phyloP scores from a whole-genome alignment of 306 rosid genomes.

The Oxytropis ochrocephala region DNA sequence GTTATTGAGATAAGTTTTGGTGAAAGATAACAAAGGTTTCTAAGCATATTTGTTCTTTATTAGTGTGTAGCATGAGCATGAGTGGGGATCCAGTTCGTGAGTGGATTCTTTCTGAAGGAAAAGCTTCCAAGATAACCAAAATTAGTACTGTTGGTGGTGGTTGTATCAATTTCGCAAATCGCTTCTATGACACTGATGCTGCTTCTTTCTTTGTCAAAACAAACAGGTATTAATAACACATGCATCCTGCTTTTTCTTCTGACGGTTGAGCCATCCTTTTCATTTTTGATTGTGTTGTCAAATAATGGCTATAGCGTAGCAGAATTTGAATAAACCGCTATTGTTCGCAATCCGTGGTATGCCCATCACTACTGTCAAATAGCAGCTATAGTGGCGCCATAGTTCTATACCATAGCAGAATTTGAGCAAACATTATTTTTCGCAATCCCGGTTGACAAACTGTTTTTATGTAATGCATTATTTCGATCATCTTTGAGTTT shows the following conservation, averaged over 20 bases:
- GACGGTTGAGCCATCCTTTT: not conserved
- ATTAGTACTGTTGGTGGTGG: slow-evolving; percentile 90
- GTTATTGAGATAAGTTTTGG: not conserved
- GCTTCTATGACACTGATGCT: slow-evolving; percentile 75
- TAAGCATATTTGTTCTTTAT: slow-evolving; percentile 15
- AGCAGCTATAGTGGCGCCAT: too few relatives aligned
- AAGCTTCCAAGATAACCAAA: slow-evolving; percentile 64
- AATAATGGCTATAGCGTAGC: too few relatives aligned
- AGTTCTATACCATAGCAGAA: too few relatives aligned
- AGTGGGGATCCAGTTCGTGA: slow-evolving; percentile 77
- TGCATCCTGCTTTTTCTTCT: not conserved
- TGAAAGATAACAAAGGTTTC: not conserved
- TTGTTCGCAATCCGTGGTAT: too few relatives aligned
- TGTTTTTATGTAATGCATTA: not conserved
- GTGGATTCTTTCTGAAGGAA: slow-evolving; percentile 86
- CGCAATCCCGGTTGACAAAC: too few relatives aligned
- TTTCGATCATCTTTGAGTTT: not conserved
- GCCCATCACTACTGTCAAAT: too few relatives aligned
- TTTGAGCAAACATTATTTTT: too few relatives aligned
- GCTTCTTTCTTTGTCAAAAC: slow-evolving; percentile 91
- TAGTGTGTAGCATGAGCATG: slow-evolving; percentile 69
- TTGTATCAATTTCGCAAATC: slow-evolving; percentile 76
- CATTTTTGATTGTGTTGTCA: not conserved
- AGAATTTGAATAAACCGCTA: too few relatives aligned
- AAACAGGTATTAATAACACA: slow-evolving; percentile 48